Evolutionary conservation across 352 stramenopile species (phyloP), one percentile per base, ranked within the genome.

Genomic region (Globisporangium sylvaticum): DNA sequence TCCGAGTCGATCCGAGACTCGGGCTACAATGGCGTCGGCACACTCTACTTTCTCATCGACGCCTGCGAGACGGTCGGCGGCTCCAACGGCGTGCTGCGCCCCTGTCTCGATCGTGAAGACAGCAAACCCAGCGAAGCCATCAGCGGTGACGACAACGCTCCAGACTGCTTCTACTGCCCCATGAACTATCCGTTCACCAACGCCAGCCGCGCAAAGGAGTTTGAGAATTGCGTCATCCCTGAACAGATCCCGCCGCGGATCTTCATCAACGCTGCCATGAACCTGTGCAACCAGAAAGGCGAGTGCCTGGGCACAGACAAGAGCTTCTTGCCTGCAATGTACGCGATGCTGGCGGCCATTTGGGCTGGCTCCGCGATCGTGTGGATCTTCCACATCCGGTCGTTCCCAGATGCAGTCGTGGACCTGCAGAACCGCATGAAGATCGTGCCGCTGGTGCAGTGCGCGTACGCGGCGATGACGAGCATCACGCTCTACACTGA

Each of bases 371-470:
- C 56, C 1, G 67, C 69, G n/a, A 57, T 86, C 18, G 52, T 86
- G n/a, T 90, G 82, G 82, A 65, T 72, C 29, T 57, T 74, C 20
- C 82, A 90, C 50, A 85, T 89, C 48, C 75, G 68, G 8, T 68
- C 79, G 31, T 75, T 77, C 63, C 69, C 71, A 3, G 78, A 88
- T 20, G 75, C 79, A 0, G 74, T 78, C 7, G 68, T 90, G 31
- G 78, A 75, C 20, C 70, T 90, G 18, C 79, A 90, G 55, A 65
- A 71, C 44, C 83, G 79, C 67, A 85, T 90, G 78, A 83, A 79
- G 57, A 39, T 82, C 48, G 72, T 88, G 25, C 75, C 79, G 27
- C 42, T 87, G 8, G 71, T 75, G 2, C 69, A 87, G 9, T 58
- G 54, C 14, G 48, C 77, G 10, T 80, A 83, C 58, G 66, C 71